Percentiles rank a stretch among this genome's conserved stretches.
Conservation (phyloP, 148 eudicot species). For the Persicaria tinctoria region DNA sequence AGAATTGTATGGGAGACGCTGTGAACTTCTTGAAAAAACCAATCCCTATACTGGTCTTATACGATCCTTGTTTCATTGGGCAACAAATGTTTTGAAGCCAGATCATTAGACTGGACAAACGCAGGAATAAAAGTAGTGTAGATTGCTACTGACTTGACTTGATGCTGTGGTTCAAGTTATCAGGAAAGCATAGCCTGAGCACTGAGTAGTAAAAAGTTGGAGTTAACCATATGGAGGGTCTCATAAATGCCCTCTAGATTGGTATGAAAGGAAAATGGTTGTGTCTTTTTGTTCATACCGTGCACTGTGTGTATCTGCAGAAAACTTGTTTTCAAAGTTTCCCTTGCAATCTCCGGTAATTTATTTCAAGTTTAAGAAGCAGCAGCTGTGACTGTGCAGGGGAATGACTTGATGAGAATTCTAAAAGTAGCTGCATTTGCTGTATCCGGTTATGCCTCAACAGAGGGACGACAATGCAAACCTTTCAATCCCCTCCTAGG, state of each 20-base stretch:
- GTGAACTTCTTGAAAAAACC: neutral
- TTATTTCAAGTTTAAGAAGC: neutral
- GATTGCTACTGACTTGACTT: neutral
- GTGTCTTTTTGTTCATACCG: neutral
- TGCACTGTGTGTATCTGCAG: neutral
- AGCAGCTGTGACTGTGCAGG: conserved; percentile 32
- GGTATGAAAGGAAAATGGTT: neutral
- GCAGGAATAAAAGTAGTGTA: neutral
- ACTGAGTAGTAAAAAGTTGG: neutral
- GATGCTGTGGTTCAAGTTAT: neutral
- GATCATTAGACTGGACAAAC: neutral
- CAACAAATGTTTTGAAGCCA: neutral
- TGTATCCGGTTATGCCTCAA: conserved; percentile 86
- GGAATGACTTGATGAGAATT: conserved; percentile 71
- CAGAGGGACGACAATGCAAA: conserved; percentile 85
- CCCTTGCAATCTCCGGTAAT: neutral
- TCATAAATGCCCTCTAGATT: neutral
- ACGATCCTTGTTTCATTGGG: neutral
- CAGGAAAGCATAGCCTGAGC: neutral
- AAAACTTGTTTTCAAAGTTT: neutral
- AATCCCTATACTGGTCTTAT: neutral
- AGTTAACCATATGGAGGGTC: neutral
- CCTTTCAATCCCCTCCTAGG: conserved; percentile 98
- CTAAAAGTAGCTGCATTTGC: conserved; percentile 96
- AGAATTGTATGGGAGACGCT: neutral